A percentile compares a stretch with the other conserved stretches of the same genome.
Conservation (phyloP, 495 filamentous ascomycete genomes). For the Apodospora peruviana region DNA sequence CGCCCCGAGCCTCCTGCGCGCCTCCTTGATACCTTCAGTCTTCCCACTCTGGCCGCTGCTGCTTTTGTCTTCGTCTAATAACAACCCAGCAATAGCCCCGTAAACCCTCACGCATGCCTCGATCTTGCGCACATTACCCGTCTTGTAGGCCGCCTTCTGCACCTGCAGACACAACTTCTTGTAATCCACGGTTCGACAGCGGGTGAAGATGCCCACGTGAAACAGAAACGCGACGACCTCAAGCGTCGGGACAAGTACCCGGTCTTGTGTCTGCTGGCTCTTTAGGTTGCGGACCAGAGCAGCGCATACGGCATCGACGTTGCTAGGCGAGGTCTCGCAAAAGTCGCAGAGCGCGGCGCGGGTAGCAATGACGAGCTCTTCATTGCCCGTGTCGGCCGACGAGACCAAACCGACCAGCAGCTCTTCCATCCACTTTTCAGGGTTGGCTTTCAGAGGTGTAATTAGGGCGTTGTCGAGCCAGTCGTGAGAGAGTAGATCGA, state of each 20-base stretch:
- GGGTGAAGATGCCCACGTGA: constrained; percentile 45
- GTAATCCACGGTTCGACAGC: constrained; percentile 22
- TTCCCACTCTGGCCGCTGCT: constrained; percentile 2
- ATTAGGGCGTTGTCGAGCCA: constrained; percentile 19
- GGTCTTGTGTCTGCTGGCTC: constrained; percentile 48
- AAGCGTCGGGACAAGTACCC: constrained; percentile 67
- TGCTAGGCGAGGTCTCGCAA: constrained; percentile 27
- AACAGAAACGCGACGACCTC: constrained; percentile 72
- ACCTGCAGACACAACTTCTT: constrained; percentile 59
- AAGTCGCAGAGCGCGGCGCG: constrained; percentile 61
- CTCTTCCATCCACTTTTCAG: constrained; percentile 31
- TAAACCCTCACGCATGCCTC: constrained; percentile 76
- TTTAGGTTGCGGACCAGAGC: constrained; percentile 33
- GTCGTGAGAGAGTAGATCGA: constrained; percentile 32
- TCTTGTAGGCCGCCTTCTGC: constrained; percentile 78
- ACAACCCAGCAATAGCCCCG: constrained; percentile 48
- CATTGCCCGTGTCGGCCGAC: constrained; percentile 77
- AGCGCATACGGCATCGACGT: constrained; percentile 25
- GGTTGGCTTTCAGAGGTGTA: constrained; percentile 6
- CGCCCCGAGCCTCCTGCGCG: constrained; percentile 38
- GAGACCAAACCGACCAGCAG: constrained; percentile 73
- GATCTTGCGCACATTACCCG: constrained; percentile 69
- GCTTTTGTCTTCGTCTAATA: not conserved
- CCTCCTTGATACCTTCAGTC: constrained; percentile 27
- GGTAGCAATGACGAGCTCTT: constrained; percentile 69